A percentile compares a stretch with the other conserved stretches of the same genome.
Evolutionary conservation across 2,329 filamentous ascomycete species (phyloP).

Genomic region (Alternaria solani): DNA sequence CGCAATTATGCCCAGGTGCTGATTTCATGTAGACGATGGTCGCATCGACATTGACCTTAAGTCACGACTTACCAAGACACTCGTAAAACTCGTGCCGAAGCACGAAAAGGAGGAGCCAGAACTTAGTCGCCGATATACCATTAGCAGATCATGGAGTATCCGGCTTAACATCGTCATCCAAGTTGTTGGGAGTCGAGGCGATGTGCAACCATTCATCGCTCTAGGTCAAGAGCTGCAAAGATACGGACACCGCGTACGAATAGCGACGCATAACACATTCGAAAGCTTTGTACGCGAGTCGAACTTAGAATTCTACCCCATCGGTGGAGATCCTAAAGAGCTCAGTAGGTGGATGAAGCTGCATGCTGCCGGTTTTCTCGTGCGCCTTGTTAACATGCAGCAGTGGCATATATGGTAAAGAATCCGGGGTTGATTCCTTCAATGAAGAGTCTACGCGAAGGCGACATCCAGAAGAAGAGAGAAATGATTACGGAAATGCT

Average conservation of each 20-base stretch:
- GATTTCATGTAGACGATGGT: conserved; percentile 27
- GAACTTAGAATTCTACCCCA: conserved; percentile 47
- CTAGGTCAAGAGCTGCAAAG: conserved; percentile 59
- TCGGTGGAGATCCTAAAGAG: conserved; percentile 47
- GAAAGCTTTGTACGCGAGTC: conserved; percentile 23
- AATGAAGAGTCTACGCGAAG: conserved; percentile 30
- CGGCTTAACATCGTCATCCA: conserved; percentile 63
- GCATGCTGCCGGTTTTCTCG: background rate
- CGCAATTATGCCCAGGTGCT: background rate
- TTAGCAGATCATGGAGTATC: conserved; percentile 6
- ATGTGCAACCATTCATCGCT: conserved; percentile 67
- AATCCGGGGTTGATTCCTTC: conserved; percentile 53
- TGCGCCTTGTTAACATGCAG: background rate
- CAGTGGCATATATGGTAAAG: conserved; percentile 60
- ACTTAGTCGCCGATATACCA: conserved; percentile 6
- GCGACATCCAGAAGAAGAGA: conserved; percentile 46
- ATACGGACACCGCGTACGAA: conserved; percentile 38
- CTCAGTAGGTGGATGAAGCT: conserved; percentile 38
- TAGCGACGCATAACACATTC: conserved; percentile 36
- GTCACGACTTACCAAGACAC: conserved; percentile 27
- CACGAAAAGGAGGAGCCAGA: conserved; percentile 7
- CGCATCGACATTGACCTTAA: conserved; percentile 38
- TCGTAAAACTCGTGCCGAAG: conserved; percentile 30
- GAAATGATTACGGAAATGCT: conserved; percentile 35
- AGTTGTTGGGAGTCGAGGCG: conserved; percentile 62